A percentile compares a stretch with the other conserved stretches of the same genome.
phyloP scores from a whole-genome alignment of 192 early-diverging fungal species.

The Umbelopsis sp. region DNA sequence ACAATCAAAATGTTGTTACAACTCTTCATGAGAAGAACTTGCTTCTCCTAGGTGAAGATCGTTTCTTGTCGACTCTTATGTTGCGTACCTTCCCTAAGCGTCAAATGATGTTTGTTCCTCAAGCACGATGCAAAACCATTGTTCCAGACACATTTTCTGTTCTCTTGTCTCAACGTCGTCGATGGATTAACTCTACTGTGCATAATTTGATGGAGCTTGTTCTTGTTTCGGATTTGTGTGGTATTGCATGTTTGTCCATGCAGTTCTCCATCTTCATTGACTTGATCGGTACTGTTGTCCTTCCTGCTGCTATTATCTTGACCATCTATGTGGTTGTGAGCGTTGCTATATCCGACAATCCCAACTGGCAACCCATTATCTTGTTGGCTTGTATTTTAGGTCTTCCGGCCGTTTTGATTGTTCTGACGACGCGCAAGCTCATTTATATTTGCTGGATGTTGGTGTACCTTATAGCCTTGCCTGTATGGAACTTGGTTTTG shows the following conservation, averaged over 20 bases:
- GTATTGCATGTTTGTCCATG: constrained; percentile 88
- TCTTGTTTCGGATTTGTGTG: constrained; percentile 87
- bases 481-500: constrained; percentile 92
- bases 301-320: constrained; percentile 66
- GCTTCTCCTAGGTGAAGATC: constrained; percentile 84
- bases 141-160: constrained; percentile 84
- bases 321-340: constrained; percentile 57
- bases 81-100: constrained; percentile 82
- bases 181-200: constrained; percentile 96
- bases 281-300: constrained; percentile 72
- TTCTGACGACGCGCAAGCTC: constrained; percentile 82
- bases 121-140: constrained; percentile 82
- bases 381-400: constrained; percentile 81
- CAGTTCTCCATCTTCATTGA: constrained; percentile 79
- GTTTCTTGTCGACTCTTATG: constrained; percentile 87
- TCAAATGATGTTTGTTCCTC: constrained; percentile 87
- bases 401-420: constrained; percentile 88
- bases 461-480: constrained; percentile 78
- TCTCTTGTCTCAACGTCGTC: constrained; percentile 86
- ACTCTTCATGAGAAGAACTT: constrained; percentile 87
- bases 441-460: constrained; percentile 93
- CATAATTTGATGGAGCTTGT: constrained; percentile 90
- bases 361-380: constrained; percentile 59
- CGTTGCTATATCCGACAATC: constrained; percentile 35
- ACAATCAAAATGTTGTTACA: constrained; percentile 78